Conservation (phyloP, 768 basidiomycete genomes). For the Pleurotus platypus region DNA sequence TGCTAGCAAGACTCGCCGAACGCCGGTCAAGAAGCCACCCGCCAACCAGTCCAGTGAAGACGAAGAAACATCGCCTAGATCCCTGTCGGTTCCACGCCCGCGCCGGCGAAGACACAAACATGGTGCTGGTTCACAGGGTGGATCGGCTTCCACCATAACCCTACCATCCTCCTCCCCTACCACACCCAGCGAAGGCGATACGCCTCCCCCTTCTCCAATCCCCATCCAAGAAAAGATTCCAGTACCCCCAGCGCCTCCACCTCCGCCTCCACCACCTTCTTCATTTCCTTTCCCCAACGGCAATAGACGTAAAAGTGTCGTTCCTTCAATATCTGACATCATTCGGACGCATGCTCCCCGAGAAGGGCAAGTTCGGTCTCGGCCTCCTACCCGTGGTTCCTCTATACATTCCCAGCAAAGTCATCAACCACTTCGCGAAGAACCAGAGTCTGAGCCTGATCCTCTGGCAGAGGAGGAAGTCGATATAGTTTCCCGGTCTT, state of each 20-base stretch:
- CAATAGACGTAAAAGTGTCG: conserved; percentile 42
- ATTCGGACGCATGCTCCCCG: conserved; percentile 77
- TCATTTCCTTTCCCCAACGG: conserved; percentile 18
- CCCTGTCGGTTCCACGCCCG: conserved; percentile 26
- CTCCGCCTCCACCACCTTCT: conserved; percentile 11
- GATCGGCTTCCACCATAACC: conserved; percentile 20
- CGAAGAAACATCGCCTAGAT: conserved; percentile 34
- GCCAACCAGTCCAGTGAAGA: conserved; percentile 42
- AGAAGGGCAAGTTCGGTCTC: conserved; percentile 45
- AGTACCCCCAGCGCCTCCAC: not conserved
- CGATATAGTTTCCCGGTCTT: conserved; percentile 74
- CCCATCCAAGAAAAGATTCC: not conserved
- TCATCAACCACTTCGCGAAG: conserved; percentile 46
- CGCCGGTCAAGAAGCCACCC: conserved; percentile 19
- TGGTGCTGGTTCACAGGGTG: conserved; percentile 24
- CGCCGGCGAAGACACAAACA: conserved; percentile 28
- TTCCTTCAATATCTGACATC: conserved; percentile 86
- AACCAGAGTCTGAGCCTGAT: conserved; percentile 51
- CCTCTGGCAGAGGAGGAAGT: conserved; percentile 53
- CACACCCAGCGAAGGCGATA: conserved; percentile 7
- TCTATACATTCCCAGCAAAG: conserved; percentile 43
- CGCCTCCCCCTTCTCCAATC: conserved; percentile 11
- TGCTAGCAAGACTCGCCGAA: conserved; percentile 29
- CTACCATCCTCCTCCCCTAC: conserved; percentile 15
- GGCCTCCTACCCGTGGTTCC: conserved; percentile 39